Percentiles rank a stretch among this genome's conserved stretches.
Conservation (phyloP, 2,329 filamentous ascomycete genomes). For the Pseudopyricularia javanii region DNA sequence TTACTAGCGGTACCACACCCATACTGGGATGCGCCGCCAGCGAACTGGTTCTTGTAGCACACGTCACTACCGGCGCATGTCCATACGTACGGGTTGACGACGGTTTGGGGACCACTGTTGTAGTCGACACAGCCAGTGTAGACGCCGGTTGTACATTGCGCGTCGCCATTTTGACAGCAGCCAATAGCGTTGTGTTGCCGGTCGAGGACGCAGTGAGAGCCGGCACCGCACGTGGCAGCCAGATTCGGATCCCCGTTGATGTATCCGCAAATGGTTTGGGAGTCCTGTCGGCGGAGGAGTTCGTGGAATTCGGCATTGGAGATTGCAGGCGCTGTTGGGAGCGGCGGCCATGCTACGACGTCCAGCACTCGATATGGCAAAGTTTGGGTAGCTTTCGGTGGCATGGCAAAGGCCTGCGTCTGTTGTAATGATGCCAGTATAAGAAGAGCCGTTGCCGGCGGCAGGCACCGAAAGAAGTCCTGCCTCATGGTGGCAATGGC, state of each 20-base stretch:
- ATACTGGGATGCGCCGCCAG: constrained; percentile 42
- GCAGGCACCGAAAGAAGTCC: constrained; percentile 15
- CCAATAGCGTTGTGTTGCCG: constrained; percentile 14
- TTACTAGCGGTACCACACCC: constrained; percentile 40
- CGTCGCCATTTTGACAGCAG: constrained; percentile 35
- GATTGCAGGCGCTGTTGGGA: constrained; percentile 27
- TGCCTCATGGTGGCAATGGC: constrained; percentile 3
- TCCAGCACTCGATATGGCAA: constrained; percentile 16
- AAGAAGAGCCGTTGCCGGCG: constrained; percentile 16
- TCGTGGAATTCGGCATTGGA: constrained; percentile 19
- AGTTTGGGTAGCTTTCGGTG: constrained; percentile 12
- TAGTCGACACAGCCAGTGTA: constrained; percentile 45
- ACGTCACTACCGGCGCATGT: constrained; percentile 38
- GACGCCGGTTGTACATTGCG: constrained; percentile 38
- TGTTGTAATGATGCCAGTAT: constrained; percentile 13
- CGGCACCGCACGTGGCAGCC: constrained; percentile 43
- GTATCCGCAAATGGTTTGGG: constrained; percentile 46
- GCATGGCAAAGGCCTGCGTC: constrained; percentile 11
- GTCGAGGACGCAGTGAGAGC: constrained; percentile 42
- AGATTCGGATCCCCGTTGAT: constrained; percentile 37
- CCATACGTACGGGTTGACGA: constrained; percentile 42
- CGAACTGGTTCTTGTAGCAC: constrained; percentile 43
- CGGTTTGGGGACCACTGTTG: constrained; percentile 34
- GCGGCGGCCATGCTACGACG: constrained; percentile 18
- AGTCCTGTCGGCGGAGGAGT: constrained; percentile 25